phyloP scores from a whole-genome alignment of 2,329 filamentous ascomycete species.

The Cercospora berteroae region DNA sequence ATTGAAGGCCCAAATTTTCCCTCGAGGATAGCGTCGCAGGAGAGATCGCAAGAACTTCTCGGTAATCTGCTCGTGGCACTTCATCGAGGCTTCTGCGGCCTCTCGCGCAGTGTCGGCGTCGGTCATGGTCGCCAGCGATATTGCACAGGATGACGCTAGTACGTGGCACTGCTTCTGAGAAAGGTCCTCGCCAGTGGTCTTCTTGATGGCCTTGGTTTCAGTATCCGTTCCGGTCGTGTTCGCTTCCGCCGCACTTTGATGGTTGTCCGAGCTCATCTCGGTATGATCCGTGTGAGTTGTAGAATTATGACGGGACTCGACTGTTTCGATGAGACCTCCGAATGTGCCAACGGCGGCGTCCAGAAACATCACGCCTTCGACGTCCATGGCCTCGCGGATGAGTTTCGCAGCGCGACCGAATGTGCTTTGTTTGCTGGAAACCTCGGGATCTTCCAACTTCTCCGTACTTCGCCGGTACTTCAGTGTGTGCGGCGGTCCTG shows the following conservation, averaged over 20 bases:
- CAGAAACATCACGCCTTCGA: constrained; percentile 50
- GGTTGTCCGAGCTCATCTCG: constrained; percentile 22
- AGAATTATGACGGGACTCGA: constrained; percentile 15
- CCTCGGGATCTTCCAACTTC: constrained; percentile 17
- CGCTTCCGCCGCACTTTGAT: constrained; percentile 19
- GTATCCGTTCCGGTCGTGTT: constrained; percentile 23
- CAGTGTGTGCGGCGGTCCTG: constrained; percentile 7
- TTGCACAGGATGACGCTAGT: constrained; percentile 24
- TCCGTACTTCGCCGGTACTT: constrained; percentile 17
- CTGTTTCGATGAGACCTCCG: constrained; percentile 28
- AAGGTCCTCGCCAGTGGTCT: constrained; percentile 11
- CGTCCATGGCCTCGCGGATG: constrained; percentile 48
- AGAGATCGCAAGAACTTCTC: constrained; percentile 29
- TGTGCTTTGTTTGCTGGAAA: constrained; percentile 31
- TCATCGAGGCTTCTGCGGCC: constrained; percentile 8
- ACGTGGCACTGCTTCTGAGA: constrained; percentile 24
- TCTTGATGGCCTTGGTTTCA: constrained; percentile 21
- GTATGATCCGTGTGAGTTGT: constrained; percentile 16
- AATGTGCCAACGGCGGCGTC: constrained; percentile 37
- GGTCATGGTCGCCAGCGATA: constrained; percentile 2
- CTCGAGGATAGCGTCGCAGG: constrained; percentile 36
- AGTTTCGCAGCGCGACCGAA: constrained; percentile 51
- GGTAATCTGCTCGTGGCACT: constrained; percentile 21
- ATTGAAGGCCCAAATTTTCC: constrained; percentile 39
- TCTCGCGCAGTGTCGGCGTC: constrained; percentile 7